Evolutionary conservation across 805 yeast species (phyloP), one percentile per base, ranked within the genome.

Genomic region (Candida golubevii): DNA sequence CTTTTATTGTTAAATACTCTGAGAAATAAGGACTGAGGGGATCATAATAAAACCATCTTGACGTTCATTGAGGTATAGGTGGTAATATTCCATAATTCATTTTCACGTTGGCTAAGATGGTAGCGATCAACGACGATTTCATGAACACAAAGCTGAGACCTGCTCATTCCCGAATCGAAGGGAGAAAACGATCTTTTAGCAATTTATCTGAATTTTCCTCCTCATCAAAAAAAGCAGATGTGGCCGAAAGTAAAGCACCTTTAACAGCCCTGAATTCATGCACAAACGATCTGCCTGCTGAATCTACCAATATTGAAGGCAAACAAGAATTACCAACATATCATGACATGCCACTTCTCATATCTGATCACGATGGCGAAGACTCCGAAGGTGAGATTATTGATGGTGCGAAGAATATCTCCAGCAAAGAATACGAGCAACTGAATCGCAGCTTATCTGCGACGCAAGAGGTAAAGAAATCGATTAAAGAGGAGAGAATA

Each of bases 291-390:
- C 32, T 12, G n/a, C 32, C 32, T 29, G 32, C 6, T 12, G 32
- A 10, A 29, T 6, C 32, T 10, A 12, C n/a, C 6, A 29, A 29
- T 3, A 29, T 12, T 12, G 32, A 29, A 28, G 28, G 32, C 26
- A 26, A 29, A 15, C 32, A 14, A 15, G n/a, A 32, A 13, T n/a
- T 42, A 9, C n/a, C 36, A 15, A 6, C 39, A 8, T 32, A 51
- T 35, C 48, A 52, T 26, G 71, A 66, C 44, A 55, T 65, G 37
- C 71, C 71, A 8, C 56, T 58, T 28, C 54, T 66, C 23, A 55
- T 66, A 10, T 57, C 69, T 27, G 71, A 66, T 42, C 49, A 57
- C 51, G 57, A 53, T 29, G 71, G 62, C 32, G 63, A 51, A 23
- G 50, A 41, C 14, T 59, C 63, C 5, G 66, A 63, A 34, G 59